Percentiles rank a stretch among this genome's conserved stretches.
These are phyloP conservation scores for Colletotrichum liaoningense DNA, from an alignment of 2,329 filamentous ascomycete genomes.

Conservation along the genomic window DNA sequence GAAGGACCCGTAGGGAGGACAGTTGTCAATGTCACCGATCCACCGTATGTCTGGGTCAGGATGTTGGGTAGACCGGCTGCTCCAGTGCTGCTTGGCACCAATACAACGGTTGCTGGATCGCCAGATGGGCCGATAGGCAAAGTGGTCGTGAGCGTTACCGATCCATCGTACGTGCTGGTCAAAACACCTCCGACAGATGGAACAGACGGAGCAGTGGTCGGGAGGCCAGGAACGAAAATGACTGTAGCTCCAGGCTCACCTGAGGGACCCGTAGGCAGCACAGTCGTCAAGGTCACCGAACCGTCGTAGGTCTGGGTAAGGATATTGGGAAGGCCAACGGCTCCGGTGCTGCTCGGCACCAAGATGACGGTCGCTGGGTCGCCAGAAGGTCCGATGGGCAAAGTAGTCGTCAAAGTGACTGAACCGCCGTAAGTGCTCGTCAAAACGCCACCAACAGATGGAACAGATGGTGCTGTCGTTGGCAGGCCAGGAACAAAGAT, in stretches of 20 bases:
- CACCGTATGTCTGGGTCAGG: background rate
- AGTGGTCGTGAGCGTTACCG: background rate
- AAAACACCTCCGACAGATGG: background rate
- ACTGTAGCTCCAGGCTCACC: conserved; percentile 4
- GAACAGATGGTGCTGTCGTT: background rate
- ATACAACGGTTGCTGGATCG: background rate
- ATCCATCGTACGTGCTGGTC: conserved; percentile 4
- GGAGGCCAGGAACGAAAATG: conserved; percentile 2
- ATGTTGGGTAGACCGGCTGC: background rate
- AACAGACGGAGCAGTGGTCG: background rate
- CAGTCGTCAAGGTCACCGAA: background rate
- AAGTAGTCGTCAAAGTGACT: background rate
- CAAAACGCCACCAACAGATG: background rate
- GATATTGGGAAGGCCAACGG: background rate
- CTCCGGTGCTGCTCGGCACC: background rate
- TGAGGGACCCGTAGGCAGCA: background rate
- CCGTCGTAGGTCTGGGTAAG: conserved; percentile 11
- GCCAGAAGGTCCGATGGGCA: background rate
- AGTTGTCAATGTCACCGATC: background rate
- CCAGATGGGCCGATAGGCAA: background rate
- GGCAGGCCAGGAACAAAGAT: background rate
- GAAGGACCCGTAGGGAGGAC: background rate
- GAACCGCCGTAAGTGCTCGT: conserved; percentile 7
- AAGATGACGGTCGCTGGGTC: background rate
- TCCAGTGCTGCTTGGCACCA: background rate